phyloP scores from a whole-genome alignment of 2,329 filamentous ascomycete species.

The Domatiomyces globalis region DNA sequence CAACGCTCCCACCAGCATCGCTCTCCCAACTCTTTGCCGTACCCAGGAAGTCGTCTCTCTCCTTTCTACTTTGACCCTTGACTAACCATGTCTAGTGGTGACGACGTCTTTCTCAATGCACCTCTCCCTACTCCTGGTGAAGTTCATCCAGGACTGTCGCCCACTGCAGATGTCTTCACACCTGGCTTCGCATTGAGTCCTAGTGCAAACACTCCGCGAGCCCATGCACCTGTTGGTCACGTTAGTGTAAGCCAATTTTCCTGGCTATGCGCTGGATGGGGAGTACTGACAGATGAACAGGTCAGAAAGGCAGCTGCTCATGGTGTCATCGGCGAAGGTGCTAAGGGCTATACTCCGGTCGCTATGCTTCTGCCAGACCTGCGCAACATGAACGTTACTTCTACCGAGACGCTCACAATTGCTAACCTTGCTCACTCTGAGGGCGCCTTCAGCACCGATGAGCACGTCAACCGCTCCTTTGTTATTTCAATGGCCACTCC shows the following conservation, averaged over 20 bases:
- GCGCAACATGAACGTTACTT: background rate
- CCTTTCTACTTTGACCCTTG: slow-evolving; percentile 4
- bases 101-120: slow-evolving; percentile 22
- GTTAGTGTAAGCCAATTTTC: background rate
- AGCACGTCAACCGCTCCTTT: slow-evolving; percentile 11
- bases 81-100: slow-evolving; percentile 17
- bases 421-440: slow-evolving; percentile 5
- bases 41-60: background rate
- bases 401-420: background rate
- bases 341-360: background rate
- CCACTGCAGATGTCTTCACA: slow-evolving; percentile 15
- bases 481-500: slow-evolving; percentile 3
- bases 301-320: background rate
- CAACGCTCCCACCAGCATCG: slow-evolving; percentile 3
- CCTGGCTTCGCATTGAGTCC: slow-evolving; percentile 2
- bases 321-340: background rate
- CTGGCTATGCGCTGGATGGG: background rate
- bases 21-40: background rate
- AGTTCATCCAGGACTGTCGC: slow-evolving; percentile 9
- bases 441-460: slow-evolving; percentile 15
- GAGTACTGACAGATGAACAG: background rate
- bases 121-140: slow-evolving; percentile 20
- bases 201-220: background rate
- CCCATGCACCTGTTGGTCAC: background rate
- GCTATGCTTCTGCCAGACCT: background rate